A percentile compares a stretch with the other conserved stretches of the same genome.
Evolutionary conservation across 306 rosid genomes (phyloP).

Genomic region (Purshia tridentata): DNA sequence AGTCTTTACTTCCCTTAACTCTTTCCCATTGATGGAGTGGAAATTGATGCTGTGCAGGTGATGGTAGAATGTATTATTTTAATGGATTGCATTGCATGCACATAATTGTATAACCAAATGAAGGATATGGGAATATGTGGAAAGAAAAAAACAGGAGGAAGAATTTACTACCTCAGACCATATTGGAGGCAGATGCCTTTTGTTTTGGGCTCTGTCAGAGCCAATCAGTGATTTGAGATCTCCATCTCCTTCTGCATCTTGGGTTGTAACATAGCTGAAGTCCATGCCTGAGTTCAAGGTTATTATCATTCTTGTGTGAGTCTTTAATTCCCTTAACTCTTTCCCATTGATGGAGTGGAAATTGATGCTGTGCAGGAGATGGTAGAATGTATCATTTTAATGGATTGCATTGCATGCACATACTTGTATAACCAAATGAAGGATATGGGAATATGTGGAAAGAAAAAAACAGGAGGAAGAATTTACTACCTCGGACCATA

Average conservation of each 20-base stretch:
- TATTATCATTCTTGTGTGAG: no score
- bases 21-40: not conserved
- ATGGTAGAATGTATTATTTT: not conserved
- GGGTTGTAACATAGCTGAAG: constrained; percentile 64
- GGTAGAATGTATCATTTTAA: not conserved
- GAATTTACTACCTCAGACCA: constrained; percentile 67
- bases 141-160: constrained; percentile 8
- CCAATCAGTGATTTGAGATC: constrained; percentile 70
- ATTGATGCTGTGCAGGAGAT: not conserved
- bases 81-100: not conserved
- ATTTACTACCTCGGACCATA: constrained; percentile 71
- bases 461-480: constrained; percentile 12
- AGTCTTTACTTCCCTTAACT: not conserved
- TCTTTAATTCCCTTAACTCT: not conserved
- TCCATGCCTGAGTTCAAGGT: constrained; percentile 97
- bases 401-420: not conserved
- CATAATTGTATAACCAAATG: not conserved
- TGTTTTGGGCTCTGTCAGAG: constrained; percentile 58
- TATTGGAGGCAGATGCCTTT: constrained; percentile 63
- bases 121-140: not conserved
- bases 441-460: not conserved
- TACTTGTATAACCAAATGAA: not conserved
- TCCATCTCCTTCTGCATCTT: constrained; percentile 65
- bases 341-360: not conserved
- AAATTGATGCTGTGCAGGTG: not conserved